These are phyloP conservation scores for Raphidocelis subcapitata DNA, from an alignment of 139 green algal genomes.

Conservation along the genomic window DNA sequence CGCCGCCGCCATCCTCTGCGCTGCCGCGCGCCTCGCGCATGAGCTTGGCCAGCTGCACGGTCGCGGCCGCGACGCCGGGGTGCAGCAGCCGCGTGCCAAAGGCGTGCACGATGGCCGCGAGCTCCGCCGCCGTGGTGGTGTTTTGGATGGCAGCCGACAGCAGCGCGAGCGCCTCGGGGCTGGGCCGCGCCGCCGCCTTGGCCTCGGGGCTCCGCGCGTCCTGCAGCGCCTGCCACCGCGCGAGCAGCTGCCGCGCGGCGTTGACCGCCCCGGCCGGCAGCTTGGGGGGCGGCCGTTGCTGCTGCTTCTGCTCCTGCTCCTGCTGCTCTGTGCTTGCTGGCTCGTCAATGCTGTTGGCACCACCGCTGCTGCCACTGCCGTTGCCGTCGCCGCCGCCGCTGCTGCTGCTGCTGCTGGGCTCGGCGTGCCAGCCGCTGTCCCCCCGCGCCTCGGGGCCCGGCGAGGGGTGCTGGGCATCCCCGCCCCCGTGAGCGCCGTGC, in stretches of 20 bases:
- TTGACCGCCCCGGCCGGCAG: too few relatives aligned
- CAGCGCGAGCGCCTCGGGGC: not conserved
- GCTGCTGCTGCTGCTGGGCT: not conserved
- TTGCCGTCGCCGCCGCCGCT: not conserved
- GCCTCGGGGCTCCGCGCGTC: not conserved
- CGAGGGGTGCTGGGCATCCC: too few relatives aligned
- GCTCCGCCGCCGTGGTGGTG: not conserved
- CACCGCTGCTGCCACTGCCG: not conserved
- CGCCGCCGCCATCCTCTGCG: not conserved
- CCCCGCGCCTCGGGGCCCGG: too few relatives aligned
- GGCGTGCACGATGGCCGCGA: not conserved
- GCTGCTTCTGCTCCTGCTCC: not conserved
- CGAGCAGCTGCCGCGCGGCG: not conserved
- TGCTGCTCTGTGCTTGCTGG: not conserved
- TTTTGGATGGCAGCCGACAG: not conserved
- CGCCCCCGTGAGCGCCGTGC: too few relatives aligned
- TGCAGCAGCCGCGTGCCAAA: constrained; percentile 4
- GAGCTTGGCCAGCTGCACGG: constrained; percentile 2
- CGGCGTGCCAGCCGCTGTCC: too few relatives aligned
- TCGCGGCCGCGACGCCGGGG: not conserved
- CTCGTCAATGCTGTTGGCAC: not conserved
- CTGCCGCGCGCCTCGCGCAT: constrained; percentile 1
- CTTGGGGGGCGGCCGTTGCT: too few relatives aligned
- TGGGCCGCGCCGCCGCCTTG: too few relatives aligned
- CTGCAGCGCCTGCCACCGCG: not conserved